Percentiles rank a stretch among this genome's conserved stretches.
Conservation (phyloP, 768 basidiomycete genomes). For the Naganishia vishniacii region DNA sequence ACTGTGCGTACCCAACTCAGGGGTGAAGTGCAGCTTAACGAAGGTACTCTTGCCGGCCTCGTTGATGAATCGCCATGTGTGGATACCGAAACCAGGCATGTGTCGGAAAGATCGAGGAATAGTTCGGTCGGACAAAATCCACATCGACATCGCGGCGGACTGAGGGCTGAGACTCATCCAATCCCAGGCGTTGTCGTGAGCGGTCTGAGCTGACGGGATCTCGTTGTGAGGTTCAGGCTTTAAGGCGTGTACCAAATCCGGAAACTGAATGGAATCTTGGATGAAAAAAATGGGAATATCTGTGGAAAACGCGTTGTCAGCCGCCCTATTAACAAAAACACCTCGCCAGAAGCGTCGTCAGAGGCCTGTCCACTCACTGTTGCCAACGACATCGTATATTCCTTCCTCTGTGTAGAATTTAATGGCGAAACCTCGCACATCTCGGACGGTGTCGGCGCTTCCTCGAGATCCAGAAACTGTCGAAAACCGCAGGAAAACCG, state of each 20-base stretch:
- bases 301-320: conserved; percentile 28
- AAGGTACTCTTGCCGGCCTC: conserved; percentile 63
- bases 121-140: conserved; percentile 78
- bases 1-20: conserved; percentile 74
- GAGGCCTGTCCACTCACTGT: conserved; percentile 28
- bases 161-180: conserved; percentile 68
- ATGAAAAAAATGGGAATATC: conserved; percentile 50
- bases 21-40: conserved; percentile 85
- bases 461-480: conserved; percentile 77
- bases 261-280: conserved; percentile 71
- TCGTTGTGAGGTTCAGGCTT: conserved; percentile 84
- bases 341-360: no score
- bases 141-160: conserved; percentile 53
- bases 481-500: conserved; percentile 75
- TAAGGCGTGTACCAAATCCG: conserved; percentile 77
- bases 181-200: conserved; percentile 84
- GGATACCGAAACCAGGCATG: conserved; percentile 79
- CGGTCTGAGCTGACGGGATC: conserved; percentile 50
- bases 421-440: conserved; percentile 78
- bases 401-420: conserved; percentile 80
- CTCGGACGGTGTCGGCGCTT: conserved; percentile 70
- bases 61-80: conserved; percentile 74
- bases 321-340: background rate
- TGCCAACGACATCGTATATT: conserved; percentile 67
- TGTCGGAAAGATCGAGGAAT: conserved; percentile 77